A percentile compares a stretch with the other conserved stretches of the same genome.
Conservation (phyloP, 2,329 filamentous ascomycete genomes). For the Cytospora piceicola region DNA sequence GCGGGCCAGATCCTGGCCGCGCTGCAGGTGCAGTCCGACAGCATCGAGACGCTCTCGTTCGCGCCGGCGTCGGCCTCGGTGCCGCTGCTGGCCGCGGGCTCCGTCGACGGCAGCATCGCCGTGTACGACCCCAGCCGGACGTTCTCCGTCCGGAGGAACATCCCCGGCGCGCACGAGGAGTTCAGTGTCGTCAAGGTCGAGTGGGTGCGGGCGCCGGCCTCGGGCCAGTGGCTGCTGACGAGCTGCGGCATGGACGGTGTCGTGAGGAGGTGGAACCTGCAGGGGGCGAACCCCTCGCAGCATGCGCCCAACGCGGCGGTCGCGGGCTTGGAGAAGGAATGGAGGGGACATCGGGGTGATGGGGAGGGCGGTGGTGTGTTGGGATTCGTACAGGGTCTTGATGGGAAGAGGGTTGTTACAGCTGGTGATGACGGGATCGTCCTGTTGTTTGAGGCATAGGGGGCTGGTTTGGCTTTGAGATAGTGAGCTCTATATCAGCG, state of each 20-base stretch:
- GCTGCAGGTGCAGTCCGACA: slow-evolving; percentile 74
- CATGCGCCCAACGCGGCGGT: slow-evolving; percentile 48
- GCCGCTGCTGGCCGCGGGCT: slow-evolving; percentile 62
- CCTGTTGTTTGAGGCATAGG: slow-evolving; percentile 66
- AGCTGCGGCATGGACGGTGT: slow-evolving; percentile 92
- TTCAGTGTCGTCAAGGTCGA: slow-evolving; percentile 91
- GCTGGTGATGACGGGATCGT: slow-evolving; percentile 84
- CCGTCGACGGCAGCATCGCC: slow-evolving; percentile 76
- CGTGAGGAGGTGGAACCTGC: slow-evolving; percentile 82
- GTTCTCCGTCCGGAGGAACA: slow-evolving; percentile 83
- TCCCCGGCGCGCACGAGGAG: slow-evolving; percentile 83
- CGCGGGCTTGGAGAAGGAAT: slow-evolving; percentile 79
- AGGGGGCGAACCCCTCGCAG: slow-evolving; percentile 46
- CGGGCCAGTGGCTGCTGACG: slow-evolving; percentile 72
- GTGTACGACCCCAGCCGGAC: slow-evolving; percentile 86
- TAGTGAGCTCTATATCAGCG: too few species aligned
- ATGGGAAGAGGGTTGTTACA: slow-evolving; percentile 77
- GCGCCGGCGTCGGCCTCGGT: slow-evolving; percentile 52
- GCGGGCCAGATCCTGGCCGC: slow-evolving; percentile 73
- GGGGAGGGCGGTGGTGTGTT: slow-evolving; percentile 87
- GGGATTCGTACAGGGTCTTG: slow-evolving; percentile 83
- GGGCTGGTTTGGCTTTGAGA: not conserved
- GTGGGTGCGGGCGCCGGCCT: slow-evolving; percentile 64
- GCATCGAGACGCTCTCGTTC: slow-evolving; percentile 79
- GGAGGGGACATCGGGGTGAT: slow-evolving; percentile 85